A percentile compares a stretch with the other conserved stretches of the same genome.
These are phyloP conservation scores for Colletotrichum costaricense DNA, from an alignment of 2,329 filamentous ascomycete species.

Conservation along the genomic window DNA sequence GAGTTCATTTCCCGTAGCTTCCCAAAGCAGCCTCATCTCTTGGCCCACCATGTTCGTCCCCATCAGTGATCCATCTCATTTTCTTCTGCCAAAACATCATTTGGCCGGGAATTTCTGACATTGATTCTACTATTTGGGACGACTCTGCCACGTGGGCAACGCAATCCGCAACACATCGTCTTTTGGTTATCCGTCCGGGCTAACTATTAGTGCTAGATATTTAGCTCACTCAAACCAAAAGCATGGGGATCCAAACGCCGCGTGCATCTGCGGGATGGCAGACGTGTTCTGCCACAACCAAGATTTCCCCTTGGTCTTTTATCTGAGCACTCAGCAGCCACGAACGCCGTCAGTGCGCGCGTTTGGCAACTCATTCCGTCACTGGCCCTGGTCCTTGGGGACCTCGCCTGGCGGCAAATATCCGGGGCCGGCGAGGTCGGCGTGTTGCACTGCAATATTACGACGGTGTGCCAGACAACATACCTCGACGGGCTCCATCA, in stretches of 20 bases:
- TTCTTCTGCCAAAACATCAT: constrained; percentile 4
- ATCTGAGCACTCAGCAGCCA: background rate
- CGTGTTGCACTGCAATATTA: constrained; percentile 16
- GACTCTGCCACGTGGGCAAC: constrained; percentile 4
- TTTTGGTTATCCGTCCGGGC: background rate
- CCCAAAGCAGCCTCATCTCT: constrained; percentile 25
- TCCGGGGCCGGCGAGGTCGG: constrained; percentile 5
- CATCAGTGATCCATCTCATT: background rate
- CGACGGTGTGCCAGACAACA: background rate
- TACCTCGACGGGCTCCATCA: background rate
- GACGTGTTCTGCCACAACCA: background rate
- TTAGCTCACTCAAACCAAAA: background rate
- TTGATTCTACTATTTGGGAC: background rate
- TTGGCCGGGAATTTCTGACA: background rate
- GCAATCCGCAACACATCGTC: background rate
- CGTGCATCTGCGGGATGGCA: constrained; percentile 9
- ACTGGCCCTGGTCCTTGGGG: constrained; percentile 7
- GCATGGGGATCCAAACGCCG: constrained; percentile 16
- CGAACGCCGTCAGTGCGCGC: constrained; percentile 20
- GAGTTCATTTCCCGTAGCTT: constrained; percentile 26
- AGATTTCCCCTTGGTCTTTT: constrained; percentile 8
- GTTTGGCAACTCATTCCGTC: background rate
- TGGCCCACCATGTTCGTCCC: constrained; percentile 1
- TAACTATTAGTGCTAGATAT: background rate
- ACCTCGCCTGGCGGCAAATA: background rate